Evolutionary conservation across 148 eudicot species (phyloP).

Genomic region (Amaranthus hypochondriacus): DNA sequence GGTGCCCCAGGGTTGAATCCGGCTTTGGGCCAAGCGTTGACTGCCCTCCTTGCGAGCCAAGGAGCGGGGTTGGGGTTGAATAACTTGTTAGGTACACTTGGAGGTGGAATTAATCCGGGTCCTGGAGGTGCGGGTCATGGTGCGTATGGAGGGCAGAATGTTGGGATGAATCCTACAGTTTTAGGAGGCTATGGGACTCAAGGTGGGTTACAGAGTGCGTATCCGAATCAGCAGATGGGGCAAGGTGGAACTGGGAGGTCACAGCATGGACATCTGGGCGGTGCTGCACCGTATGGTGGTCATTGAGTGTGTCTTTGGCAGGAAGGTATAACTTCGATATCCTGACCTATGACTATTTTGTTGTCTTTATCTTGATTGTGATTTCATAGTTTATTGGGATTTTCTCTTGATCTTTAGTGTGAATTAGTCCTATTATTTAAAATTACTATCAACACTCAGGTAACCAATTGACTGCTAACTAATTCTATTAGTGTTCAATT

Average conservation of each 20-base stretch:
- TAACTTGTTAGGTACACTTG: constrained; percentile 66
- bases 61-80: constrained; percentile 74
- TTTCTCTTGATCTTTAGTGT: background rate
- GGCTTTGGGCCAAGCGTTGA: constrained; percentile 80
- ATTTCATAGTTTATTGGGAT: background rate
- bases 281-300: constrained; percentile 54
- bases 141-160: constrained; percentile 48
- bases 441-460: too few relatives aligned
- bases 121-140: constrained; percentile 22
- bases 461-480: too few relatives aligned
- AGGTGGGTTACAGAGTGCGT: constrained; percentile 44
- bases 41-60: constrained; percentile 67
- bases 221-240: constrained; percentile 62
- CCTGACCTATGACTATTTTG: background rate
- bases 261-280: constrained; percentile 43
- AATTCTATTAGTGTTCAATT: too few relatives aligned
- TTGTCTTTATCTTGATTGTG: background rate
- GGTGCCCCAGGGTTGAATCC: constrained; percentile 48
- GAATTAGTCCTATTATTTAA: too few relatives aligned
- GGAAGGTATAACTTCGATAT: constrained; percentile 27
- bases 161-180: constrained; percentile 27
- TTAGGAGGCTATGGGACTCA: constrained; percentile 52
- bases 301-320: constrained; percentile 39
- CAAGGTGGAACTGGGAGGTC: constrained; percentile 62
- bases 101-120: constrained; percentile 44